phyloP scores from a whole-genome alignment of 305 asterid genomes.

The Fraxinus greggii region DNA sequence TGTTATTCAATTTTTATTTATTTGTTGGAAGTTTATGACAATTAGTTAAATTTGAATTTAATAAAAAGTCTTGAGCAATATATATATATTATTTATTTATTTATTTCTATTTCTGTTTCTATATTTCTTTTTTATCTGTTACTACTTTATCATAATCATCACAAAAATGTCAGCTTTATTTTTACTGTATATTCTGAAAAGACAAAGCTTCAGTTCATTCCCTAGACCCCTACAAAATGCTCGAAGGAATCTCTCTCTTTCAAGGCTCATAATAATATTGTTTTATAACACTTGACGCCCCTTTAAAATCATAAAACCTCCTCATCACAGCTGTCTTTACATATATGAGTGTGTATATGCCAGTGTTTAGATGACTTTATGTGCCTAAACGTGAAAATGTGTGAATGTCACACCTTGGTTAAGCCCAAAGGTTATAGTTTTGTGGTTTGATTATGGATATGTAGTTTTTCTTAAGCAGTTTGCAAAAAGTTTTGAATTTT shows the following conservation, averaged over 20 bases:
- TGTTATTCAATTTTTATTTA: too few relatives aligned
- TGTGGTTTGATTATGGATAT: not conserved
- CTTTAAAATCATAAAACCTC: not conserved
- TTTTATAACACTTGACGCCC: conserved; percentile 8
- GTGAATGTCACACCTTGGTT: not conserved
- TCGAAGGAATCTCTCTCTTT: conserved; percentile 34
- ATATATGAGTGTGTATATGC: not conserved
- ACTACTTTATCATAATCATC: conserved; percentile 8
- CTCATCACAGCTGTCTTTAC: conserved; percentile 29
- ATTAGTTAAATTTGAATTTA: too few relatives aligned
- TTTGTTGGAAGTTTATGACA: too few relatives aligned
- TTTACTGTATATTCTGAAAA: conserved; percentile 33
- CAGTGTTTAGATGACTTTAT: not conserved
- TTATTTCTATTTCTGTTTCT: too few relatives aligned
- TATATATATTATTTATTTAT: too few relatives aligned
- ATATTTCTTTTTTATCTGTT: too few relatives aligned
- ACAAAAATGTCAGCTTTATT: conserved; percentile 28
- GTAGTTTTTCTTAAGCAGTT: conserved; percentile 7
- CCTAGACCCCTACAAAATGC: conserved; percentile 16
- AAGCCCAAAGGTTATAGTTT: not conserved
- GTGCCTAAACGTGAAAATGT: not conserved
- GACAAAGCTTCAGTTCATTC: conserved; percentile 36
- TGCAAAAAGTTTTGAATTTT: conserved; percentile 2
- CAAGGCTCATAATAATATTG: conserved; percentile 27
- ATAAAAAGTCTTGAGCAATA: too few relatives aligned